A percentile compares a stretch with the other conserved stretches of the same genome.
These are phyloP conservation scores for Heliocybe sulcata DNA, from an alignment of 1,284 basidiomycete species.

Conservation along the genomic window DNA sequence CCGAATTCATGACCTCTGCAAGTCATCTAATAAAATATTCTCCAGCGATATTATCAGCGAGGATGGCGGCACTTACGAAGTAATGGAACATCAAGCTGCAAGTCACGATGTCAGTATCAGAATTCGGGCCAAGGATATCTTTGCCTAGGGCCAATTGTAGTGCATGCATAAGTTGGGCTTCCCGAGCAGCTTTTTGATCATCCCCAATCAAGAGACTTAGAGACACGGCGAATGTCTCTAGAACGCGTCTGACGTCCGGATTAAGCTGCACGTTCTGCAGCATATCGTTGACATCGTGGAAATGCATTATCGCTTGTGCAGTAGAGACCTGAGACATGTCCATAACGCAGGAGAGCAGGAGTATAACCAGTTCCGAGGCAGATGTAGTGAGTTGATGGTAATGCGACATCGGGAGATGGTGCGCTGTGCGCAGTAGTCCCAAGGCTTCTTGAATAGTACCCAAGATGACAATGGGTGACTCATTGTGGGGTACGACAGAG, in stretches of 20 bases:
- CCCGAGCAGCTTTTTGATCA: slow-evolving; percentile 55
- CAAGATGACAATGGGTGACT: slow-evolving; percentile 40
- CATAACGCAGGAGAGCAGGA: slow-evolving; percentile 50
- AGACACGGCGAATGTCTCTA: slow-evolving; percentile 54
- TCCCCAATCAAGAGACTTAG: slow-evolving; percentile 56
- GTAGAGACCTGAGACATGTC: slow-evolving; percentile 55
- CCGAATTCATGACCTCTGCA: slow-evolving; percentile 55
- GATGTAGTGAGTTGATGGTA: slow-evolving; percentile 54
- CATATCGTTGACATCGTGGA: slow-evolving; percentile 47
- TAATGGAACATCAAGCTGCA: slow-evolving; percentile 53
- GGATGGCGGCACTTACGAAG: slow-evolving; percentile 35
- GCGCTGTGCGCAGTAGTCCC: slow-evolving; percentile 46
- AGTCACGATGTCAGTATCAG: slow-evolving; percentile 56
- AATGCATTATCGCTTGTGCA: slow-evolving; percentile 46
- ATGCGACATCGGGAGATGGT: slow-evolving; percentile 48
- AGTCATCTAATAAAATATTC: slow-evolving; percentile 34
- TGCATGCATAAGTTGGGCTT: slow-evolving; percentile 61
- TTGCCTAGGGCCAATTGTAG: slow-evolving; percentile 52
- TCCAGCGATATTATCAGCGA: neutral
- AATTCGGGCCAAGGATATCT: slow-evolving; percentile 46
- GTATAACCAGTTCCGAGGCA: slow-evolving; percentile 52
- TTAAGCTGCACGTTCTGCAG: slow-evolving; percentile 43
- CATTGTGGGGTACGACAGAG: slow-evolving; percentile 41
- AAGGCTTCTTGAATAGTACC: slow-evolving; percentile 53
- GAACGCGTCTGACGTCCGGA: slow-evolving; percentile 40